These are phyloP conservation scores for Amborella trichopoda DNA, from an alignment of 164 flowering plant genomes.

Conservation along the genomic window DNA sequence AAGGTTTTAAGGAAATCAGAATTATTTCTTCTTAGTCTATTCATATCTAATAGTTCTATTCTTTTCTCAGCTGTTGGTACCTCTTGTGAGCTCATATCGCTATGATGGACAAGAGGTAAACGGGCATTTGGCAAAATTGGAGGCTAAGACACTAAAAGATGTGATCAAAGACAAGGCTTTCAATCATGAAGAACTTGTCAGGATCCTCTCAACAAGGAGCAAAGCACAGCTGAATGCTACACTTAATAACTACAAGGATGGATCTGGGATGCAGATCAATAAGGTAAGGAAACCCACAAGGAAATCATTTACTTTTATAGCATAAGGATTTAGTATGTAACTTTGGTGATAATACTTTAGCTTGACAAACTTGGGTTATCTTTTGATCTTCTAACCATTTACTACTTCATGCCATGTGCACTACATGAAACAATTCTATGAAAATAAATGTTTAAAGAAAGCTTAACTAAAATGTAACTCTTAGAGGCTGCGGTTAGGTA, in stretches of 20 bases:
- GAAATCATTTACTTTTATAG: no score
- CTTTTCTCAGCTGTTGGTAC: conserved; percentile 46
- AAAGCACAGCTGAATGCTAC: conserved; percentile 72
- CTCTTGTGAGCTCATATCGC: conserved; percentile 48
- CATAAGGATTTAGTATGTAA: no score
- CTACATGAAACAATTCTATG: no score
- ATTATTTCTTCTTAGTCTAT: no score
- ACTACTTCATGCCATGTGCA: not conserved
- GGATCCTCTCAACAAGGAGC: conserved; percentile 71
- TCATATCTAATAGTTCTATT: no score
- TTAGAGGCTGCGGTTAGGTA: no score
- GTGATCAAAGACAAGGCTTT: conserved; percentile 38
- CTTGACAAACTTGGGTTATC: no score
- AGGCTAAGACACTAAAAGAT: conserved; percentile 59
- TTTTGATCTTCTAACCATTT: not conserved
- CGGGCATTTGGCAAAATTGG: conserved; percentile 46
- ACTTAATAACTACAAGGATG: conserved; percentile 52
- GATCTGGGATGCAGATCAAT: conserved; percentile 38
- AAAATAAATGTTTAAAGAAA: no score
- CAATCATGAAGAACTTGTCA: conserved; percentile 52
- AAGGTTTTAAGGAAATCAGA: not conserved
- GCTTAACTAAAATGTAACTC: no score
- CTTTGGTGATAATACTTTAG: no score
- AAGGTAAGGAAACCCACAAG: conserved; percentile 53
- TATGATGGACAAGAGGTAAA: conserved; percentile 63